These are phyloP conservation scores for Meyerozyma carpophila DNA, from an alignment of 1,139 yeast species.

Conservation along the genomic window DNA sequence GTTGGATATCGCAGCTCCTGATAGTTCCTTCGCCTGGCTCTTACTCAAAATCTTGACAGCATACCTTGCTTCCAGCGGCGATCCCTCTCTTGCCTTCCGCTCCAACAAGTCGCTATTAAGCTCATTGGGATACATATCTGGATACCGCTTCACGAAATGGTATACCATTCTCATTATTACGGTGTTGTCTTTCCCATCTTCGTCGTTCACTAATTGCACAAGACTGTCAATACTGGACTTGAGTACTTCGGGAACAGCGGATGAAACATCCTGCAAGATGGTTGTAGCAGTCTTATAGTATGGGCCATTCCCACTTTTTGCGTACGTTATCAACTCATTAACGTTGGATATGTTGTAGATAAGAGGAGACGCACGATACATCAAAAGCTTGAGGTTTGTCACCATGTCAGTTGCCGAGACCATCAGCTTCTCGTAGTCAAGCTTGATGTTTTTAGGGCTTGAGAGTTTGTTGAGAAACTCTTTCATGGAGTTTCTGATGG, in stretches of 20 bases:
- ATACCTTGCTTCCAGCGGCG: constrained; percentile 61
- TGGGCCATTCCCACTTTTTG: constrained; percentile 25
- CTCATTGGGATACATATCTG: constrained; percentile 34
- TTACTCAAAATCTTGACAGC: constrained; percentile 56
- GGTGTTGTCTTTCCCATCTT: constrained; percentile 6
- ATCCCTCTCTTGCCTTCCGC: constrained; percentile 46
- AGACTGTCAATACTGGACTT: constrained; percentile 54
- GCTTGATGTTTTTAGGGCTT: constrained; percentile 44
- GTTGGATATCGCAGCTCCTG: constrained; percentile 32
- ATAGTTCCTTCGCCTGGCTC: constrained; percentile 35
- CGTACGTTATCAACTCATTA: constrained; percentile 43
- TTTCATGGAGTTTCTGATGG: constrained; percentile 54
- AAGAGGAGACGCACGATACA: constrained; percentile 58
- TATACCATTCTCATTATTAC: constrained; percentile 50
- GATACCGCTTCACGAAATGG: constrained; percentile 49
- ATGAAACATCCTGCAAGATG: constrained; percentile 56
- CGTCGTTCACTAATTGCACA: constrained; percentile 21
- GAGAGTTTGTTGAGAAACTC: constrained; percentile 53
- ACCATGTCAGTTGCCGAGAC: constrained; percentile 47
- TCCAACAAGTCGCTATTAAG: constrained; percentile 30
- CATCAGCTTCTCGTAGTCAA: constrained; percentile 31
- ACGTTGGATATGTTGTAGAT: constrained; percentile 65
- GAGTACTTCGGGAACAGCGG: constrained; percentile 58
- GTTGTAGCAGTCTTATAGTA: constrained; percentile 40
- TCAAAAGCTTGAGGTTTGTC: constrained; percentile 46